These are phyloP conservation scores for Acanthochlamys bracteata DNA, from an alignment of 106 monocot species.

Conservation along the genomic window DNA sequence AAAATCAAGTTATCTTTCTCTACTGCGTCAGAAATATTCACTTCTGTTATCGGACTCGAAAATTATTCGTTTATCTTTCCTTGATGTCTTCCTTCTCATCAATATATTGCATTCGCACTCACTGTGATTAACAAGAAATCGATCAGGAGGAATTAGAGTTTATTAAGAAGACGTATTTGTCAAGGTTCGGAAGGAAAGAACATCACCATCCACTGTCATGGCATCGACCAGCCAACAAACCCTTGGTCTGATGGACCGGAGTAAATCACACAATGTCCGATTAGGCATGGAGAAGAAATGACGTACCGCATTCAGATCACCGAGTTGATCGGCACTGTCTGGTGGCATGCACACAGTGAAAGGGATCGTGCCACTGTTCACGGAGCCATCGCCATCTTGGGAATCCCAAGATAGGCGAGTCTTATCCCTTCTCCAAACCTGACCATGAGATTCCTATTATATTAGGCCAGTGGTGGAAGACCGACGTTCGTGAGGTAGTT, in stretches of 20 bases:
- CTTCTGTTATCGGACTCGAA: too few relatives aligned
- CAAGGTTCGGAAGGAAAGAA: too few relatives aligned
- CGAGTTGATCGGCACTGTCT: slow-evolving; percentile 45
- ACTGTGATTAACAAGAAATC: too few relatives aligned
- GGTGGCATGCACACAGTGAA: slow-evolving; percentile 63
- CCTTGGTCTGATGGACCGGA: slow-evolving; percentile 43
- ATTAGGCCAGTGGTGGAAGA: slow-evolving; percentile 64
- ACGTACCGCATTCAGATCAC: slow-evolving; percentile 25
- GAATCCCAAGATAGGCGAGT: slow-evolving; percentile 18
- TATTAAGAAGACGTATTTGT: too few relatives aligned
- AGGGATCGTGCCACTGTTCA: slow-evolving; percentile 41
- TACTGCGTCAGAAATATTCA: too few relatives aligned
- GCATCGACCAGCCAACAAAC: slow-evolving; percentile 46
- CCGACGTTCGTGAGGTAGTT: slow-evolving; percentile 9
- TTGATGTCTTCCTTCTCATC: too few relatives aligned
- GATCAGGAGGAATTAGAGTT: too few relatives aligned
- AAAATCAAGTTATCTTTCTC: too few relatives aligned
- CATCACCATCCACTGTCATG: too few relatives aligned
- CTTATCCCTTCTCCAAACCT: slow-evolving; percentile 39
- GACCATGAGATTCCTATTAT: slow-evolving; percentile 41
- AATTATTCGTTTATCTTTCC: too few relatives aligned
- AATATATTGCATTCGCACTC: too few relatives aligned
- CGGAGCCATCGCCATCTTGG: slow-evolving; percentile 41
- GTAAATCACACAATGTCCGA: slow-evolving; percentile 44
- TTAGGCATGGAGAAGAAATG: slow-evolving; percentile 23